Evolutionary conservation across 164 flowering plant species (phyloP), one percentile per base, ranked within the genome.

Genomic region (Stephania yunnanensis): DNA sequence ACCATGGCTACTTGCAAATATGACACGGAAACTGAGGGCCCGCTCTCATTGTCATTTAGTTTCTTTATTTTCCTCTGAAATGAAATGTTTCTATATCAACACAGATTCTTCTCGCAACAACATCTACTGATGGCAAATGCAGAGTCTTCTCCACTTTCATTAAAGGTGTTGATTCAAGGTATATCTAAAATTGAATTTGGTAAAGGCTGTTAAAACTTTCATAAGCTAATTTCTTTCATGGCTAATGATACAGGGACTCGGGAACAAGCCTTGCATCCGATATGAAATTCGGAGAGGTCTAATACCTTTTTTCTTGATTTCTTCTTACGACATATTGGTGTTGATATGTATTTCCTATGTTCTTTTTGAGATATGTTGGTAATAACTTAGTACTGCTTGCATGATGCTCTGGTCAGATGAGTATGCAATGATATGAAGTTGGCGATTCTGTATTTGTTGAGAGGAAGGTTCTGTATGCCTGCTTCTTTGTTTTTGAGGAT

Each of bases 51-150:
- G 73, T 74, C 8, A 66, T 66, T 76, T 19, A 72, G 19, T 78
- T 52, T 42, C 79, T 76, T 15, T 50, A 36, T 36, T 36, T 36
- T 36, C 42, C 2, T 36, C 4, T 36, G 42, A 36, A 36, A 36
- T 36, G 42, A 36, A 36, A 2, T 36, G 42, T 36, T 36, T 36
- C 42, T 36, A 2, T 4, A 36, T 36, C 55, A 66, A 9, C 74
- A 66, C 84, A 95, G 99, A 86, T 90, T 80, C 84, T 95, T 78
- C 92, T 95, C 76, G 99, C 99, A 81, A 92, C 99, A 30, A 88
- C 99, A 74, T 92, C 99, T 15, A 92, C 99, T 29, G 99, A 95
- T 88, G 99, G 98, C 78, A 95, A 95, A 83, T 95, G 99, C 77
- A 82, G 99, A 74, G 86, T 95, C 50, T 95, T 95, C 82, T 90